Conservation (phyloP, 345 rosid genomes). For the Zanthoxylum bungeanum region DNA sequence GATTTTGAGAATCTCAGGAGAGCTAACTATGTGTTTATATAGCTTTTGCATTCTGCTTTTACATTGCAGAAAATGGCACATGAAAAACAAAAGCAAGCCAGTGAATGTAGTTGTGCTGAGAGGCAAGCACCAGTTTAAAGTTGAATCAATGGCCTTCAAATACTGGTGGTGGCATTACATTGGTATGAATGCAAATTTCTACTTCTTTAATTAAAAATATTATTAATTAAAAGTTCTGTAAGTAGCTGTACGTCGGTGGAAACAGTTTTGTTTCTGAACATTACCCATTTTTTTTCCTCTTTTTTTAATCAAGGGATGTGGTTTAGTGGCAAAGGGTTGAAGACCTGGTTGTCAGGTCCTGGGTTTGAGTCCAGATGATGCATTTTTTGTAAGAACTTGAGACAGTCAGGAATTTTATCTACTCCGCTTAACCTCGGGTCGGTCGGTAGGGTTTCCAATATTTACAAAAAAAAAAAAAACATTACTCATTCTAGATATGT, state of each 20-base stretch:
- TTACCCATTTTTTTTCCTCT: not conserved
- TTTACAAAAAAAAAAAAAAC: too few relatives aligned
- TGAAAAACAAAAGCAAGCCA: not conserved
- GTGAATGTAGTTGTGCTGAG: not conserved
- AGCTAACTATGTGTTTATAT: slow-evolving; percentile 7
- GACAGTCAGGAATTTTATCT: too few relatives aligned
- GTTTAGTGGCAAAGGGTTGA: too few relatives aligned
- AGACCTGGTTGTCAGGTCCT: too few relatives aligned
- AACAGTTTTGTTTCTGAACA: not conserved
- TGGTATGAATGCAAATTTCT: slow-evolving; percentile 7
- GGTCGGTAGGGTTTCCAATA: too few relatives aligned
- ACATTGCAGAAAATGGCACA: not conserved
- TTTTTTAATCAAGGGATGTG: too few relatives aligned
- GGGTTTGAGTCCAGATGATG: too few relatives aligned
- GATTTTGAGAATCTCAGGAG: not conserved
- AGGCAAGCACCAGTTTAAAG: not conserved
- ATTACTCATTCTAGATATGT: not conserved
- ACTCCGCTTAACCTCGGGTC: too few relatives aligned
- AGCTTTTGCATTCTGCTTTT: not conserved
- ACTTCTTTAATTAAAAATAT: not conserved
- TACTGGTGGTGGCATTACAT: not conserved
- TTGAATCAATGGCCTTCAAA: slow-evolving; percentile 5
- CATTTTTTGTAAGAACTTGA: too few relatives aligned
- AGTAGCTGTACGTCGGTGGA: not conserved
- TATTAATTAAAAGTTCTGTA: not conserved